Conservation (phyloP, 257 asterid genomes). For the Paulownia fortunei region DNA sequence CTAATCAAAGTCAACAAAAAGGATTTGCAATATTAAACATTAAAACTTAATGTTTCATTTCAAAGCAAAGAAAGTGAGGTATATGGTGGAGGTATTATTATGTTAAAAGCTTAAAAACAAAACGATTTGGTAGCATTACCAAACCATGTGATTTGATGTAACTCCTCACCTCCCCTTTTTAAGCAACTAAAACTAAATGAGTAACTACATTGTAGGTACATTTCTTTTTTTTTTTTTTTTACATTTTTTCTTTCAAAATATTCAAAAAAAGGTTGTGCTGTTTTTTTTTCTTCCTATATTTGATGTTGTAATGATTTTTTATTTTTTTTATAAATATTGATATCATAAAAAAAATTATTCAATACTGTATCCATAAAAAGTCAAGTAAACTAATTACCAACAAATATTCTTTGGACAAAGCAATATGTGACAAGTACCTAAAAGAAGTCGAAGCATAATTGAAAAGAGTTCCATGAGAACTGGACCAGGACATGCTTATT, state of each 20-base stretch:
- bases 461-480: slow-evolving; percentile 1
- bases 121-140: slow-evolving; percentile 38
- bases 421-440: background rate
- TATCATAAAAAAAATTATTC: too few relatives aligned
- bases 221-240: background rate
- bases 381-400: slow-evolving; percentile 11
- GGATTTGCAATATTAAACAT: background rate
- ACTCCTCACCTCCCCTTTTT: slow-evolving; percentile 27
- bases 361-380: too few relatives aligned
- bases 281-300: too few relatives aligned
- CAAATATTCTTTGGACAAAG: background rate
- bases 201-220: background rate
- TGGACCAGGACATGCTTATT: background rate
- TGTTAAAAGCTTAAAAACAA: background rate
- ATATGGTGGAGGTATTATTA: slow-evolving; percentile 19
- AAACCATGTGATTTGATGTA: slow-evolving; percentile 33
- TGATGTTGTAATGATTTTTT: too few relatives aligned
- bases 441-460: background rate
- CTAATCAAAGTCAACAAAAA: slow-evolving; percentile 22
- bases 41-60: background rate
- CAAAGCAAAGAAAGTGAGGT: slow-evolving; percentile 24
- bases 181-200: background rate
- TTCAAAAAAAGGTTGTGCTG: background rate
- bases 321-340: too few relatives aligned
- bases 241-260: background rate